phyloP scores from a whole-genome alignment of 371 early-diverging fungal species.

The Mortierella polycephala region DNA sequence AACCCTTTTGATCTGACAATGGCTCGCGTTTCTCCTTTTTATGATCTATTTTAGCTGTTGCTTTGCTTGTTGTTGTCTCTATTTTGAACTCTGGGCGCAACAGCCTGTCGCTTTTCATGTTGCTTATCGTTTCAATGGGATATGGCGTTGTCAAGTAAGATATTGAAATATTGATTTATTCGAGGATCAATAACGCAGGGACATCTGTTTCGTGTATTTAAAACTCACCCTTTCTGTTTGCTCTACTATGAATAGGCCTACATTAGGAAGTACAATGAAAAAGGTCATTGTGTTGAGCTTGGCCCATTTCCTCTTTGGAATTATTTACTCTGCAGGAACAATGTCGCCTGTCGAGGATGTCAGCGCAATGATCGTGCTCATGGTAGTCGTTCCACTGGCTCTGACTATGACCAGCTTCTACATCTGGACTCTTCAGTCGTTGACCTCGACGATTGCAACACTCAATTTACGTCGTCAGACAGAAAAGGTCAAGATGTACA shows the following conservation, averaged over 20 bases:
- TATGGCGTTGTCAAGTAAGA: slow-evolving; percentile 93
- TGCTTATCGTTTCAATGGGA: slow-evolving; percentile 93
- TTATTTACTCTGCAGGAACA: slow-evolving; percentile 86
- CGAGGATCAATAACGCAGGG: no score
- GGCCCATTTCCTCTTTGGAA: slow-evolving; percentile 90
- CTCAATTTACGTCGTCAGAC: slow-evolving; percentile 84
- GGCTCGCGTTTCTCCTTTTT: background rate
- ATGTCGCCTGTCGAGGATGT: slow-evolving; percentile 81
- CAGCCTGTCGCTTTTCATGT: slow-evolving; percentile 94
- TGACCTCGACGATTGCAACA: slow-evolving; percentile 71
- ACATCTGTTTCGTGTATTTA: background rate
- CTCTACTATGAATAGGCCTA: slow-evolving; percentile 68
- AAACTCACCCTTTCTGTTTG: background rate
- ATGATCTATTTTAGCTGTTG: slow-evolving; percentile 57
- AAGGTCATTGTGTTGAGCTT: slow-evolving; percentile 80
- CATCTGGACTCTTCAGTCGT: slow-evolving; percentile 81
- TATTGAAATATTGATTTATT: background rate
- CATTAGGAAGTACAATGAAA: slow-evolving; percentile 91
- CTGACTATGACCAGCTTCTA: slow-evolving; percentile 93
- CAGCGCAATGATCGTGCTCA: slow-evolving; percentile 74
- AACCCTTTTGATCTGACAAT: slow-evolving; percentile 1
- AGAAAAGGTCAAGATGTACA: slow-evolving; percentile 92
- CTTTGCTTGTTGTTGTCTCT: slow-evolving; percentile 71
- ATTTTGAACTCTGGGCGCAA: slow-evolving; percentile 91
- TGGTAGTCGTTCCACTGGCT: slow-evolving; percentile 90